Base-by-base conservation (phyloP, 345 rosid genomes). In the Eucalyptus regnans region DNA sequence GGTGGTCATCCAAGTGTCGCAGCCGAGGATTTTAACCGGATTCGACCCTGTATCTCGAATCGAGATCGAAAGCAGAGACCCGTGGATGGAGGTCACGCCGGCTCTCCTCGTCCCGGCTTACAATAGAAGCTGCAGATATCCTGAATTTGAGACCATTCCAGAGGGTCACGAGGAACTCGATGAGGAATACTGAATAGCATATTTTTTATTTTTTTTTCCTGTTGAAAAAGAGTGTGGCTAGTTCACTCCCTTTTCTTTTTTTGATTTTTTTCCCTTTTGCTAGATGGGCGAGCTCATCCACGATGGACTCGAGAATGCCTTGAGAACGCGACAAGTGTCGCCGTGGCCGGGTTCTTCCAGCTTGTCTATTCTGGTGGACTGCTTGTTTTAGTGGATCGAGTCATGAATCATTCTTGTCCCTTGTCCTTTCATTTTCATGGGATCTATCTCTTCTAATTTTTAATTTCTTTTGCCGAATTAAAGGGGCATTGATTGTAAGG, bases 261-360 rank as follows among this genome's bases (percentile, higher is more conserved):
- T n/a, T n/a, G n/a, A n/a, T n/a, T n/a, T n/a, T 12, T 23, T 5
- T 7, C 22, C 27, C 27, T 9, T 22, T 44, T 7, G 46, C 46
- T 7, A 7, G 0, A 7, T 44, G 46, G 8, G 46, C 8, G 46
- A 44, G 46, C 46, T 44, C 46, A 44, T 44, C 46, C 46, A 44
- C 8, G 46, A 43, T 43, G 44, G 44, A 43, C 7, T 43, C 44
- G 44, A 43, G 44, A 43, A 43, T 43, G 44, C 44, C 44, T 43
- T 43, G 44, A 43, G 44, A 6, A 43, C 44, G 7, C 44, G 44
- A 6, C 44, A 43, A 43, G 44, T 43, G 44, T 43, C 52, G 52
- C 93, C 97, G 27, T 95, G 98, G 97, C 89, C 97, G 56, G 90
- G 86, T 86, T 88, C 95, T 48, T 93, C 94, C 50, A 93, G 52